phyloP scores from a whole-genome alignment of 495 filamentous ascomycete species.

The Penicillium desertorum region DNA sequence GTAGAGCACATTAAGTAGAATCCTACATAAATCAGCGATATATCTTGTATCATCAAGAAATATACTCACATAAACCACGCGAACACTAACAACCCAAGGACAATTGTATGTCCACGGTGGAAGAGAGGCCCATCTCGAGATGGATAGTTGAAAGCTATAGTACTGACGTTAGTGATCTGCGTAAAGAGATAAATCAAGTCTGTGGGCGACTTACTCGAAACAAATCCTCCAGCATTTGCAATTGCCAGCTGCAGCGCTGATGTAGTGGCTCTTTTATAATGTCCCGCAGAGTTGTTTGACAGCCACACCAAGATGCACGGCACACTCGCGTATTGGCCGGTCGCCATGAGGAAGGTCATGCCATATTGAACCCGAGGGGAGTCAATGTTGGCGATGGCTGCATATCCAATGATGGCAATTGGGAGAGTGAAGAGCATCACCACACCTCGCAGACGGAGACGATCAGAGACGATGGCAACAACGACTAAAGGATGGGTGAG shows the following conservation, averaged over 20 bases:
- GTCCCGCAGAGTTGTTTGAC: slow-evolving; percentile 57
- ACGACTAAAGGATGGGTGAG: slow-evolving; percentile 25
- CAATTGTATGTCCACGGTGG: slow-evolving; percentile 57
- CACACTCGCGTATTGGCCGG: slow-evolving; percentile 50
- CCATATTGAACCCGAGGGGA: slow-evolving; percentile 49
- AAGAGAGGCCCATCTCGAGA: slow-evolving; percentile 46
- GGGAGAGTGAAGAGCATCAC: slow-evolving; percentile 50
- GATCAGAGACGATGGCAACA: slow-evolving; percentile 49
- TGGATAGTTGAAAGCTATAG: slow-evolving; percentile 58
- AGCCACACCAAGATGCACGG: slow-evolving; percentile 59
- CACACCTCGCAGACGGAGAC: slow-evolving; percentile 43
- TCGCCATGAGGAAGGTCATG: slow-evolving; percentile 55
- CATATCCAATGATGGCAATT: slow-evolving; percentile 50
- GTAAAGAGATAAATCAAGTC: neutral
- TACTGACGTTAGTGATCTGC: neutral
- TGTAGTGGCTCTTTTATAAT: slow-evolving; percentile 61
- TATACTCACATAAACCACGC: slow-evolving; percentile 64
- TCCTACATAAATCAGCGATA: slow-evolving; percentile 33
- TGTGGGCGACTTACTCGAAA: slow-evolving; percentile 49
- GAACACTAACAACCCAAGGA: slow-evolving; percentile 56
- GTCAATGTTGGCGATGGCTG: slow-evolving; percentile 48
- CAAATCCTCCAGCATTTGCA: slow-evolving; percentile 57
- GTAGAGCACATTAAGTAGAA: slow-evolving; percentile 62
- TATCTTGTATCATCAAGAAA: neutral
- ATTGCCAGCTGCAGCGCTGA: slow-evolving; percentile 55